Evolutionary conservation across 2,329 filamentous ascomycete genomes (phyloP).

Genomic region (Metarhizium anisopliae): DNA sequence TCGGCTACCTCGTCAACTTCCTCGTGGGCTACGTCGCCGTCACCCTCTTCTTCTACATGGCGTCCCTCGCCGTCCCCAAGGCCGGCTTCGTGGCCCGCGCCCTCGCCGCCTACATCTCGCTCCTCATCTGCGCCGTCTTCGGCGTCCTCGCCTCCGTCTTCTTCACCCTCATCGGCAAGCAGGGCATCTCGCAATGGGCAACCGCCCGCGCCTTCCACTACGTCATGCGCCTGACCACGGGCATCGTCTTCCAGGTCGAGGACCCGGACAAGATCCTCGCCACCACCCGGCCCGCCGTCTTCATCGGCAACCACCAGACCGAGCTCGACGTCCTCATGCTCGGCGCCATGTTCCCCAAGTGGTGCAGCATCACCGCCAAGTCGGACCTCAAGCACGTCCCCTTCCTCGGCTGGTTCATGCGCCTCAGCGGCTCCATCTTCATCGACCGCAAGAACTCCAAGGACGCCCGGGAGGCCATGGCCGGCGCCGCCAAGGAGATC

Average conservation of each 20-base stretch:
- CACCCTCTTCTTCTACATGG: constrained; percentile 49
- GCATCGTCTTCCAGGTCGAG: constrained; percentile 67
- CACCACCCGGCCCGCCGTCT: constrained; percentile 70
- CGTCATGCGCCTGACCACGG: constrained; percentile 65
- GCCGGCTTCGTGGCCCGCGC: constrained; percentile 61
- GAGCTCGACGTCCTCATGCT: constrained; percentile 93
- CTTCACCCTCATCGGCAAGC: constrained; percentile 62
- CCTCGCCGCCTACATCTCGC: constrained; percentile 54
- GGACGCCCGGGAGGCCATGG: constrained; percentile 78
- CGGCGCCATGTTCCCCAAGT: constrained; percentile 78
- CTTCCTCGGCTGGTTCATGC: constrained; percentile 91
- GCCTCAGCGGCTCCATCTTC: constrained; percentile 81
- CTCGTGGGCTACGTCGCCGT: constrained; percentile 42
- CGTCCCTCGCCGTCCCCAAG: constrained; percentile 48
- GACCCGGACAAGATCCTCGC: constrained; percentile 55
- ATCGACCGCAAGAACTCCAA: constrained; percentile 83
- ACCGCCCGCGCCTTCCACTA: constrained; percentile 72
- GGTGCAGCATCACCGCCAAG: constrained; percentile 92
- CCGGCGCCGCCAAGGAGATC: constrained; percentile 75
- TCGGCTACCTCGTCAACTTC: constrained; percentile 35
- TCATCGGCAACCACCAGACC: constrained; percentile 92
- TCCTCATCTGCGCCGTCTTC: constrained; percentile 56
- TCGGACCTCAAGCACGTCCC: constrained; percentile 69
- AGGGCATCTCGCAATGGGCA: constrained; percentile 77
- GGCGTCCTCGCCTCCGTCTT: constrained; percentile 66